phyloP scores from a whole-genome alignment of 2,329 filamentous ascomycete species.

The Stagonosporopsis cucurbitacearum region DNA sequence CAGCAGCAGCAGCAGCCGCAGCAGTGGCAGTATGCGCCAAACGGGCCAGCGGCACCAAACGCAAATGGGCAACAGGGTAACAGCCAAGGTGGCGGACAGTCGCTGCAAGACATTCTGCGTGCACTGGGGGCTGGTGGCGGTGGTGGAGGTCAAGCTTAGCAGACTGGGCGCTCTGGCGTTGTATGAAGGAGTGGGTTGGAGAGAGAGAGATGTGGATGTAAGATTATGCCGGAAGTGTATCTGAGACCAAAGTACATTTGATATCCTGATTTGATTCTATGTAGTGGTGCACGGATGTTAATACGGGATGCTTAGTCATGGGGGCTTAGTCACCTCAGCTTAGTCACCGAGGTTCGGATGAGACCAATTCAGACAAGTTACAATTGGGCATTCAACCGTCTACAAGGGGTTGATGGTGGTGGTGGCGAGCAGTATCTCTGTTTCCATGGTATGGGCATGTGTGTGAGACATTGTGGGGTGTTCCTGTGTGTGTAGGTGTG shows the following conservation, averaged over 20 bases:
- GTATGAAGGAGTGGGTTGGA: background rate
- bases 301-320: no score
- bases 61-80: conserved; percentile 25
- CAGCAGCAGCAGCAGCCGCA: conserved; percentile 35
- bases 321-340: no score
- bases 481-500: no score
- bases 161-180: background rate
- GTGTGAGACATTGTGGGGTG: conserved; percentile 6
- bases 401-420: background rate
- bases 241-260: background rate
- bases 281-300: no score
- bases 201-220: conserved; percentile 13
- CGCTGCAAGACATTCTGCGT: conserved; percentile 43
- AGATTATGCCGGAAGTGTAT: conserved; percentile 8
- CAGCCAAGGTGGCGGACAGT: conserved; percentile 31
- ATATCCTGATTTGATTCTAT: no score
- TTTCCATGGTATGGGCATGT: no score
- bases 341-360: conserved; percentile 3
- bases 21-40: conserved; percentile 33
- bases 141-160: background rate
- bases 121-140: conserved; percentile 31
- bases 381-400: background rate
- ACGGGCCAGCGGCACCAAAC: conserved; percentile 27
- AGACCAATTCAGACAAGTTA: background rate
- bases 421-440: background rate